These are phyloP conservation scores for Pseudofabraea citricarpa DNA, from an alignment of 2,329 filamentous ascomycete genomes.

Conservation along the genomic window DNA sequence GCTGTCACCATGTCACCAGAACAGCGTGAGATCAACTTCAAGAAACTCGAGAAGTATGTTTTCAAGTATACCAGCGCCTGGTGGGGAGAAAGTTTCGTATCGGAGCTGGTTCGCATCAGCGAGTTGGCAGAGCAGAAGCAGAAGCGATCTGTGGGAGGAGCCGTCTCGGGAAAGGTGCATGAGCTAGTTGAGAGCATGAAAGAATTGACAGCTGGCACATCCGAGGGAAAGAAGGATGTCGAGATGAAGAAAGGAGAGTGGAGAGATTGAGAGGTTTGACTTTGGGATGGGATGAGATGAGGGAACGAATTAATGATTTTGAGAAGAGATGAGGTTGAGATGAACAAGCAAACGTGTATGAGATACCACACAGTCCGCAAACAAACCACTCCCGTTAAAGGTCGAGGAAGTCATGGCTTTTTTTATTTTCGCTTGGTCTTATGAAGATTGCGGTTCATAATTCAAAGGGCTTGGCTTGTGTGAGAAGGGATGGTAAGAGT, in stretches of 20 bases:
- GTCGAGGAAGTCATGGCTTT: no score
- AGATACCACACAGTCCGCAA: no score
- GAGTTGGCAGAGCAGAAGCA: slow-evolving; percentile 26
- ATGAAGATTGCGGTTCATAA: no score
- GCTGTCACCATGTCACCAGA: slow-evolving; percentile 96
- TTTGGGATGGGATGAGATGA: no score
- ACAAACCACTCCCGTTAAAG: no score
- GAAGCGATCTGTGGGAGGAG: slow-evolving; percentile 12
- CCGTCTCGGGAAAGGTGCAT: slow-evolving; percentile 7
- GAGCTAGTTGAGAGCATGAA: slow-evolving; percentile 15
- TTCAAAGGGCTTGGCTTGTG: no score
- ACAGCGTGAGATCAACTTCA: slow-evolving; percentile 79
- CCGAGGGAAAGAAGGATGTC: slow-evolving; percentile 5
- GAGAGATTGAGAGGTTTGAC: background rate
- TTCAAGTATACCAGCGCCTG: slow-evolving; percentile 97
- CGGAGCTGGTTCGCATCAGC: slow-evolving; percentile 54
- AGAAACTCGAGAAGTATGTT: slow-evolving; percentile 90
- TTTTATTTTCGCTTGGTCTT: no score
- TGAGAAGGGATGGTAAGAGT: no score
- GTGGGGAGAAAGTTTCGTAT: slow-evolving; percentile 93
- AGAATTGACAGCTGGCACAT: slow-evolving; percentile 8
- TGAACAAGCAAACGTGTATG: no score
- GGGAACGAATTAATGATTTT: no score
- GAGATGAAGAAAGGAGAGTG: slow-evolving; percentile 1
- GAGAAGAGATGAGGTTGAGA: no score